A percentile compares a stretch with the other conserved stretches of the same genome.
Conservation (phyloP, 192 early-diverging fungal genomes). For the Thamnidium elegans region DNA sequence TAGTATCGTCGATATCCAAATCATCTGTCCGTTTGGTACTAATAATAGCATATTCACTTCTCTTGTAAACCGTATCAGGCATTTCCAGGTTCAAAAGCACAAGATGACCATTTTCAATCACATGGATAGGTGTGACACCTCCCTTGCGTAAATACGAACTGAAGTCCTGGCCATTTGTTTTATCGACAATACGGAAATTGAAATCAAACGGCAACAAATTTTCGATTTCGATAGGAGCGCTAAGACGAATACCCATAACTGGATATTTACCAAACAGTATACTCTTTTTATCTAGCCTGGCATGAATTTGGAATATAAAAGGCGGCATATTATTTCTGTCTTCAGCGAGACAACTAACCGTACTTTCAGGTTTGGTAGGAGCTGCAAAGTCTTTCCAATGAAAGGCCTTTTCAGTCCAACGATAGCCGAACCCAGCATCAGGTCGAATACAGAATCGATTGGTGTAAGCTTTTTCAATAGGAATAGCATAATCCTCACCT, state of each 20-base stretch:
- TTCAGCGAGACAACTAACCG: slow-evolving; percentile 36
- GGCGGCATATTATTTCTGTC: slow-evolving; percentile 49
- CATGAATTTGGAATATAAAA: slow-evolving; percentile 73
- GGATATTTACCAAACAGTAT: slow-evolving; percentile 60
- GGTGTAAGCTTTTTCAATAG: slow-evolving; percentile 82
- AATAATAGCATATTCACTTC: slow-evolving; percentile 84
- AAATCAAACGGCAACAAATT: slow-evolving; percentile 92
- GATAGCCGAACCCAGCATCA: slow-evolving; percentile 77
- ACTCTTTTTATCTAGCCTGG: slow-evolving; percentile 47
- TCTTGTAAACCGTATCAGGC: slow-evolving; percentile 63
- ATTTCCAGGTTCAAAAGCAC: slow-evolving; percentile 75
- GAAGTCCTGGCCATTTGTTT: slow-evolving; percentile 66
- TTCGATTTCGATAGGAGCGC: slow-evolving; percentile 84
- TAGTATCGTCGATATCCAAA: slow-evolving; percentile 66
- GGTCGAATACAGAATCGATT: slow-evolving; percentile 79
- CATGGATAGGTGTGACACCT: slow-evolving; percentile 73
- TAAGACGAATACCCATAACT: slow-evolving; percentile 73
- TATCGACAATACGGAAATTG: slow-evolving; percentile 76
- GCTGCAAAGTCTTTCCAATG: slow-evolving; percentile 81
- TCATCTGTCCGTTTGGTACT: slow-evolving; percentile 80
- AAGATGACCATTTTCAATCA: slow-evolving; percentile 79
- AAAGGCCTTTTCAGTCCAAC: slow-evolving; percentile 77
- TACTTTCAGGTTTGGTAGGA: slow-evolving; percentile 5
- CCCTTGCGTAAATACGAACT: slow-evolving; percentile 64
- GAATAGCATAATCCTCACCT: slow-evolving; percentile 81